A percentile compares a stretch with the other conserved stretches of the same genome.
Conservation (phyloP, 169 alveolate species). For the Amoebophrya sp. region DNA sequence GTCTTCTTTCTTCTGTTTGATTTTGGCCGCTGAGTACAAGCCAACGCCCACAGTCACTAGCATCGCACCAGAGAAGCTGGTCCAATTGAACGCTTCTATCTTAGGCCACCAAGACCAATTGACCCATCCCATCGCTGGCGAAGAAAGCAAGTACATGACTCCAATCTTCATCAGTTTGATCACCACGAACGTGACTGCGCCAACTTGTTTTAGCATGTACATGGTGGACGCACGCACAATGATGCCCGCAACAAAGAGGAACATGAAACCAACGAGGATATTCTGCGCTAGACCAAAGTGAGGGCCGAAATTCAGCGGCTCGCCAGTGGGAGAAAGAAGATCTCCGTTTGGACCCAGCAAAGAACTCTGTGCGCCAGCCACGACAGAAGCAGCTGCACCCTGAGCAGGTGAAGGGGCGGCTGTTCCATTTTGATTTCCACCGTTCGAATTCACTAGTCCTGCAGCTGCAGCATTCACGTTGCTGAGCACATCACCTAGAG, state of each 20-base stretch:
- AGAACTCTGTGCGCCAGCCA: too few species aligned
- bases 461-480: too few species aligned
- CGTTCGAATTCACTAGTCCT: too few species aligned
- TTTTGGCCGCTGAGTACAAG: not conserved
- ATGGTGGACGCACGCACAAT: not conserved
- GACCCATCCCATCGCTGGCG: not conserved
- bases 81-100: not conserved
- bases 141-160: not conserved
- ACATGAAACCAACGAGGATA: not conserved
- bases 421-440: too few species aligned
- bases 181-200: slow-evolving; percentile 22
- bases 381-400: too few species aligned
- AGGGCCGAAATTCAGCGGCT: not conserved
- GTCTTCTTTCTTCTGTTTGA: not conserved
- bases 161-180: not conserved
- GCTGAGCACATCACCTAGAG: too few species aligned
- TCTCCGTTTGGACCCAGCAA: too few species aligned
- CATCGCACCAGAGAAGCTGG: not conserved
- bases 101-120: not conserved
- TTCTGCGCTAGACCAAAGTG: not conserved
- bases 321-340: too few species aligned
- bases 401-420: too few species aligned
- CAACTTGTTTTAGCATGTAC: slow-evolving; percentile 2
- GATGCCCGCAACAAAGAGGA: not conserved
- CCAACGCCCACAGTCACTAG: not conserved